Base-by-base conservation (phyloP, 2,329 filamentous ascomycete genomes). In the Rhytidhysteron rufulum region DNA sequence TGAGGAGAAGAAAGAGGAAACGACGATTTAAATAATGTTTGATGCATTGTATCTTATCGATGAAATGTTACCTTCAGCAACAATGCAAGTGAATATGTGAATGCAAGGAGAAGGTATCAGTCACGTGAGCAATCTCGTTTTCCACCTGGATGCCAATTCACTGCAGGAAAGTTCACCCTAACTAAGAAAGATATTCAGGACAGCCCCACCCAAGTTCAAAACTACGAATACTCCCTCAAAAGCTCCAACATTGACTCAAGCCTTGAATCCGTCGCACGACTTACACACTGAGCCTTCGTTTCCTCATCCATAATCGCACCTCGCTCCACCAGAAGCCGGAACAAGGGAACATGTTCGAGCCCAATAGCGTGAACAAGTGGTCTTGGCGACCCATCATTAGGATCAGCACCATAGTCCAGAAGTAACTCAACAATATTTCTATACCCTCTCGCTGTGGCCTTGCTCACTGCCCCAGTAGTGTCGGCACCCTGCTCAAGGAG, bases 401-500 rank as follows among this genome's bases (percentile, higher is more conserved):
- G 30, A 32, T 32, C 15, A 15, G 30, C 30, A 15, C 30, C 30
- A 15, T 32, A 15, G 16, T 32, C 30, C 9, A 32, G 30, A 18
- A 32, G 30, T 32, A 32, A 15, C 30, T 32, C 30, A 32, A 32
- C 30, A 8, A 18, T 16, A 16, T 15, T 15, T 15, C 30, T 32
- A 15, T 32, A 32, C 9, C 30, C 30, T 7, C 30, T 15, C 30
- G 30, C 30, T 32, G 30, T 15, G 9, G 30, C 30, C 17, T 32
- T 32, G 9, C 17, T 15, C 16, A 32, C 9, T 32, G 30, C 30
- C 30, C 30, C 33, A 19, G 33, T 35, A 18, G 15, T 21, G 8
- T 24, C 20, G 9, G 33, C 33, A 18, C 20, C 20, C 13, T 35
- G 33, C 16, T 35, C 13, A 35, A 35, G 33, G 33, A 19, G 33